Percentiles rank a stretch among this genome's conserved stretches.
Conservation (phyloP, 2,329 filamentous ascomycete genomes). For the Cercospora sp. region DNA sequence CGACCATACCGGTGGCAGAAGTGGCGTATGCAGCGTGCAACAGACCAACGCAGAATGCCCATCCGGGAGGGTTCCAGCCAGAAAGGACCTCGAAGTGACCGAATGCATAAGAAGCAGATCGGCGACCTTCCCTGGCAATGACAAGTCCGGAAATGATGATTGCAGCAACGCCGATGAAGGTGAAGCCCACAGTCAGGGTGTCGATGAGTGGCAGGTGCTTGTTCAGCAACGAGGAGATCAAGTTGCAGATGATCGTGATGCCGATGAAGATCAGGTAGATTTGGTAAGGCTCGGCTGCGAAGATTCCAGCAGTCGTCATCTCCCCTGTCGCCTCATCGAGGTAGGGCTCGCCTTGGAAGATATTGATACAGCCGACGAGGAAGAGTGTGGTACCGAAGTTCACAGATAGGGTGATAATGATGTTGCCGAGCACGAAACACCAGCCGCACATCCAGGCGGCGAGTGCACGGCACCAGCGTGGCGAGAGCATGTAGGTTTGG, state of each 20-base stretch:
- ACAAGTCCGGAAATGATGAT: conserved; percentile 63
- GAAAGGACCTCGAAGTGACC: conserved; percentile 67
- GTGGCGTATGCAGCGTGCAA: conserved; percentile 72
- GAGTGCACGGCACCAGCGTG: conserved; percentile 60
- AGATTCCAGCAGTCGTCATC: conserved; percentile 47
- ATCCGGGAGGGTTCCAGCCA: conserved; percentile 66
- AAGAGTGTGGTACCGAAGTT: conserved; percentile 69
- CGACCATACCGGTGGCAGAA: conserved; percentile 76
- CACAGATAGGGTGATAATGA: conserved; percentile 79
- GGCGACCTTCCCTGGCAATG: conserved; percentile 68
- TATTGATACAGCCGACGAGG: conserved; percentile 56
- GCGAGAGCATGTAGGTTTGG: conserved; percentile 73
- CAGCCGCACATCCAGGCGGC: conserved; percentile 73
- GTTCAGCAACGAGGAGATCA: conserved; percentile 55
- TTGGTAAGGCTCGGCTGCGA: conserved; percentile 47
- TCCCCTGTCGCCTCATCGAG: not conserved
- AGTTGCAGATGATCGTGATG: conserved; percentile 53
- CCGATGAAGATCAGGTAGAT: conserved; percentile 52
- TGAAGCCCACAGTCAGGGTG: conserved; percentile 73
- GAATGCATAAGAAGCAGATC: conserved; percentile 63
- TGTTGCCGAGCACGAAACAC: conserved; percentile 76
- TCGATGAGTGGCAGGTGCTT: conserved; percentile 61
- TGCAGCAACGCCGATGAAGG: conserved; percentile 68
- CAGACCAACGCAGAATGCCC: conserved; percentile 72
- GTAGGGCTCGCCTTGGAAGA: conserved; percentile 48